A percentile compares a stretch with the other conserved stretches of the same genome.
Conservation (phyloP, 83 land plant genomes). For the Thuja plicata region DNA sequence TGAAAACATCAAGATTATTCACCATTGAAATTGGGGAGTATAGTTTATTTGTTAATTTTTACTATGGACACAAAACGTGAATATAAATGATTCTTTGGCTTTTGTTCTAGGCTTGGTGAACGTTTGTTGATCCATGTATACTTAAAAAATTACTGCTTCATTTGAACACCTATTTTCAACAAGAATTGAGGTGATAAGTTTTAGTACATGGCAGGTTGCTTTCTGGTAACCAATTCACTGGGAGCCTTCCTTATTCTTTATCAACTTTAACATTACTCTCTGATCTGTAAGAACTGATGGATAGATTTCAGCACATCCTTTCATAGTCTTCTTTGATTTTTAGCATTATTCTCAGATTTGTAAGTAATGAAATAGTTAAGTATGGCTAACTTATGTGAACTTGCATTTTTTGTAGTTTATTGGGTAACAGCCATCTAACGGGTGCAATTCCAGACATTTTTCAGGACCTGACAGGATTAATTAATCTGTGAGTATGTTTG, state of each 20-base stretch:
- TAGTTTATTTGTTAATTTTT: not conserved
- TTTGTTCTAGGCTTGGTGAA: slow-evolving; percentile 1
- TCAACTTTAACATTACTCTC: slow-evolving; percentile 32
- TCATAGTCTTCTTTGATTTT: slow-evolving; percentile 33
- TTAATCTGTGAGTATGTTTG: not conserved
- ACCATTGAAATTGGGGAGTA: not conserved
- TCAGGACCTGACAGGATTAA: slow-evolving; percentile 21
- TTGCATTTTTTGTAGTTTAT: slow-evolving; percentile 28
- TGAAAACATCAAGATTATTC: not conserved
- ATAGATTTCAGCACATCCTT: slow-evolving; percentile 19
- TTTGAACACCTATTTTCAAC: not conserved
- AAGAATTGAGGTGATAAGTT: not conserved
- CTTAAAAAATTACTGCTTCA: not conserved
- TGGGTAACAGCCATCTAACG: slow-evolving; percentile 39
- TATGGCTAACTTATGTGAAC: not conserved
- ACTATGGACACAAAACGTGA: no score
- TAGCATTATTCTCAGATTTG: slow-evolving; percentile 34
- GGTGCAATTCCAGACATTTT: slow-evolving; percentile 77
- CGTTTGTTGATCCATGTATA: not conserved
- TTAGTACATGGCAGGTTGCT: slow-evolving; percentile 33
- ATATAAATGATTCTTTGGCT: not conserved
- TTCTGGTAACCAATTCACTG: slow-evolving; percentile 56
- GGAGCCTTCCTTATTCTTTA: slow-evolving; percentile 54
- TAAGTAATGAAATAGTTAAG: slow-evolving; percentile 26
- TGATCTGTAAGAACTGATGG: slow-evolving; percentile 40